Percentiles rank a stretch among this genome's conserved stretches.
phyloP scores from a whole-genome alignment of 208 protist species.

The Eutreptiella sp. region DNA sequence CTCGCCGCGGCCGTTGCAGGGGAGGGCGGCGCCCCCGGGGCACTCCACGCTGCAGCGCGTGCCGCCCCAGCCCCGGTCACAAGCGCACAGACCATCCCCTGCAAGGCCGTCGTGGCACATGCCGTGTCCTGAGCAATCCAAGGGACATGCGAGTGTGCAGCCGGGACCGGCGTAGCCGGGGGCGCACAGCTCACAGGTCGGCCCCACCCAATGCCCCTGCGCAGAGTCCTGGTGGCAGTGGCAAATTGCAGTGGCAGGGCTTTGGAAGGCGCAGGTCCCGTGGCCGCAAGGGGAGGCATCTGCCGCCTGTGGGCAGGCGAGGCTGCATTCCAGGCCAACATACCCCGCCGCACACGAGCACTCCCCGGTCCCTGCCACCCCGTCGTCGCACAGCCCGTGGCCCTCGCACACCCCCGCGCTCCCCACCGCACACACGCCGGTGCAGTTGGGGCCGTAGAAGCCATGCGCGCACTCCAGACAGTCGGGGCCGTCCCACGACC shows the following conservation, averaged over 20 bases:
- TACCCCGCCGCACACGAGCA: conserved; percentile 20
- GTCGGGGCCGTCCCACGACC: neutral
- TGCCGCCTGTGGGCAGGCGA: conserved; percentile 7
- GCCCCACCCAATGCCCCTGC: neutral
- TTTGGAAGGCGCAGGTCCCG: conserved; percentile 3
- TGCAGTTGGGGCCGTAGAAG: conserved; percentile 22
- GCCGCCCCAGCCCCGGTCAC: conserved; percentile 1
- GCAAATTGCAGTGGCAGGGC: neutral
- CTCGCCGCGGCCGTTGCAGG: neutral
- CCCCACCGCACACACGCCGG: neutral
- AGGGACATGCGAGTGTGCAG: too few species aligned
- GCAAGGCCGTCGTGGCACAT: conserved; percentile 3
- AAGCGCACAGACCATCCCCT: conserved; percentile 11
- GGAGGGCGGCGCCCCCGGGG: neutral
- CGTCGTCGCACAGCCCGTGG: conserved; percentile 10
- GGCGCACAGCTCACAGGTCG: conserved; percentile 1
- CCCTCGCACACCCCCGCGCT: neutral
- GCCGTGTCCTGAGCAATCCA: conserved; percentile 13
- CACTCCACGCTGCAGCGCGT: neutral
- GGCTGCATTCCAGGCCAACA: neutral
- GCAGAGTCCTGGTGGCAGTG: neutral
- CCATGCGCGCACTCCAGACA: conserved; percentile 11
- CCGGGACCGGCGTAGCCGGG: conserved; percentile 18
- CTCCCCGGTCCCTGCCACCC: conserved; percentile 5
- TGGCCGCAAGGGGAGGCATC: conserved; percentile 1